Evolutionary conservation across 345 rosid species (phyloP).

Genomic region (Geranium rotundifolium): DNA sequence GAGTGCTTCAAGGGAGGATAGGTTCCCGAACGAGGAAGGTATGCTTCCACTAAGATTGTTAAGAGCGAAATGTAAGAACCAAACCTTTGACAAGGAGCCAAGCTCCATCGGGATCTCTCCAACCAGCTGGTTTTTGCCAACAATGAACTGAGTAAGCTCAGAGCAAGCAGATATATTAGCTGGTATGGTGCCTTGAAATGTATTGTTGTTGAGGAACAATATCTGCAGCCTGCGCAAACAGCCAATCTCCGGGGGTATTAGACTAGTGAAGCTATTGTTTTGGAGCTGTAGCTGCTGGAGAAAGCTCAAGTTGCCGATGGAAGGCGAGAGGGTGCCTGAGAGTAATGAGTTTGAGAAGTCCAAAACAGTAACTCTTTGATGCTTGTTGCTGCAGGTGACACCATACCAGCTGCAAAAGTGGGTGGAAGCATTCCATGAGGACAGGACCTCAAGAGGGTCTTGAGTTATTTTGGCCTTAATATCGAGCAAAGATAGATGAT

Average conservation of each 20-base stretch:
- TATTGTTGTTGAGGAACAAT: not conserved
- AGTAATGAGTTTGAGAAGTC: not conserved
- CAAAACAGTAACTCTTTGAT: not conserved
- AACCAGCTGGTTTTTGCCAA: not conserved
- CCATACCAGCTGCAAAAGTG: not conserved
- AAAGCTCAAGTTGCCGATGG: not conserved
- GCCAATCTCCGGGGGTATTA: constrained; percentile 14
- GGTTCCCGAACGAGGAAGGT: constrained; percentile 18
- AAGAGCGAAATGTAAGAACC: accelerated
- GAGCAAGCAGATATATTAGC: constrained; percentile 11
- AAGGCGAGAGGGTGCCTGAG: not conserved
- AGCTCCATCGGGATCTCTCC: constrained; percentile 16
- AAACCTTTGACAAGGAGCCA: constrained; percentile 11
- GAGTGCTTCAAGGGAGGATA: constrained; percentile 2
- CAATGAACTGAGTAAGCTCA: accelerated
- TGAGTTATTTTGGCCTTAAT: not conserved
- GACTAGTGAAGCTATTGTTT: not conserved
- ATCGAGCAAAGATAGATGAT: not conserved
- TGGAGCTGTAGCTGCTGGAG: not conserved
- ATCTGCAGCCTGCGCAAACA: constrained; percentile 2
- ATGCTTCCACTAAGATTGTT: constrained; percentile 20
- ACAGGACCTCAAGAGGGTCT: not conserved
- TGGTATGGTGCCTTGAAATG: constrained; percentile 13
- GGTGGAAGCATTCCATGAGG: not conserved
- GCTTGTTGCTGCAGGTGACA: not conserved